Conservation (phyloP, 768 basidiomycete genomes). For the Hemileccinum impolitum region DNA sequence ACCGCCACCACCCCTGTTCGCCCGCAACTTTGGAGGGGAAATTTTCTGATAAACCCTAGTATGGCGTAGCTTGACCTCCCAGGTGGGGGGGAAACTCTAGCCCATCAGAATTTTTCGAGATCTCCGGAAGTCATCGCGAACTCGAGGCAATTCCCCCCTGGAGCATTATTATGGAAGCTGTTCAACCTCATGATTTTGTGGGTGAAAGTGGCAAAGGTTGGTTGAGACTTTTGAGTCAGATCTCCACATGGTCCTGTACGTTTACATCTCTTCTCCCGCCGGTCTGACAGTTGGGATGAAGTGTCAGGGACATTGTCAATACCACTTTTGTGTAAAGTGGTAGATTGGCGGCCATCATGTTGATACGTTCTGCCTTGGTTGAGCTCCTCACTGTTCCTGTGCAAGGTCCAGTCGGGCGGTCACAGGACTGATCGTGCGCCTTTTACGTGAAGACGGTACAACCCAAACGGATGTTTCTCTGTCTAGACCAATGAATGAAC, state of each 20-base stretch:
- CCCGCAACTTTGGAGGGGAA: not conserved
- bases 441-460: constrained; percentile 21
- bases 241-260: constrained; percentile 15
- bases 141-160: constrained; percentile 16
- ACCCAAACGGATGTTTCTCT: constrained; percentile 11
- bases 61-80: not conserved
- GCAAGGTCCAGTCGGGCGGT: constrained; percentile 7
- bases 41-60: not conserved
- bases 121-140: constrained; percentile 10
- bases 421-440: constrained; percentile 10
- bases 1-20: not conserved
- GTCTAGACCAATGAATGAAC: constrained; percentile 12
- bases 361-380: constrained; percentile 25
- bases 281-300: constrained; percentile 15
- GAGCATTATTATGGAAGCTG: constrained; percentile 27
- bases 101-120: constrained; percentile 11
- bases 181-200: constrained; percentile 2
- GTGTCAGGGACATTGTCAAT: constrained; percentile 23
- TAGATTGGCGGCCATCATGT: constrained; percentile 22
- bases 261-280: constrained; percentile 25
- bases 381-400: constrained; percentile 12
- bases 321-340: constrained; percentile 16
- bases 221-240: constrained; percentile 16
- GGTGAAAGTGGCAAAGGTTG: constrained; percentile 16
- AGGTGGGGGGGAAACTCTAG: not conserved